Evolutionary conservation across 805 yeast species (phyloP).

Genomic region (Lipomyces spencermartinsiae): DNA sequence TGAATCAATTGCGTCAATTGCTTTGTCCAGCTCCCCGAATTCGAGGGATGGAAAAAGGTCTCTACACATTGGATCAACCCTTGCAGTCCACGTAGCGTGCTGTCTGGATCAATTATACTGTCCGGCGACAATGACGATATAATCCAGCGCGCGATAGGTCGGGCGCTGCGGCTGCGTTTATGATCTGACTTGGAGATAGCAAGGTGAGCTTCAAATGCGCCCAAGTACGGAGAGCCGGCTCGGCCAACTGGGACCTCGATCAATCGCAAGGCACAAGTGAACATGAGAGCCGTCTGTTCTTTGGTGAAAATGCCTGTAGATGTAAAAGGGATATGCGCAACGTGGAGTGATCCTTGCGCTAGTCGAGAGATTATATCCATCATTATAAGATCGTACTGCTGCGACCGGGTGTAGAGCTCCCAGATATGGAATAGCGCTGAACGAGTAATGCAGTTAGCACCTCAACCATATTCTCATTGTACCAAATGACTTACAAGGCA

Average conservation of each 20-base stretch:
- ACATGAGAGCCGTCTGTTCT: slow-evolving; percentile 64
- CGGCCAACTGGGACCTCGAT: slow-evolving; percentile 57
- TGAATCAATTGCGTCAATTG: slow-evolving; percentile 70
- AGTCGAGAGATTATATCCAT: slow-evolving; percentile 69
- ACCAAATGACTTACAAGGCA: slow-evolving; percentile 27
- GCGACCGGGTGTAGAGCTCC: slow-evolving; percentile 59
- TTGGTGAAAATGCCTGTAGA: slow-evolving; percentile 68
- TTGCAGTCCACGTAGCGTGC: slow-evolving; percentile 20
- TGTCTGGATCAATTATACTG: slow-evolving; percentile 49
- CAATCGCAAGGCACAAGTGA: slow-evolving; percentile 54
- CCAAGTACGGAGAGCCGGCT: slow-evolving; percentile 51
- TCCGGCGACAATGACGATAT: slow-evolving; percentile 59
- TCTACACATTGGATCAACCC: slow-evolving; percentile 70
- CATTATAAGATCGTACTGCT: slow-evolving; percentile 65
- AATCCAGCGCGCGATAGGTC: slow-evolving; percentile 58
- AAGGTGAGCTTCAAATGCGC: slow-evolving; percentile 20
- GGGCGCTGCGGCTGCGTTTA: slow-evolving; percentile 36
- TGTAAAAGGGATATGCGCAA: slow-evolving; percentile 49
- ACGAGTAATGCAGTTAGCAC: slow-evolving; percentile 37
- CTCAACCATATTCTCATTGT: background rate
- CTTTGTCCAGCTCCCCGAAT: slow-evolving; percentile 85
- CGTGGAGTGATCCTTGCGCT: slow-evolving; percentile 49
- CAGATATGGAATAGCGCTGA: slow-evolving; percentile 70
- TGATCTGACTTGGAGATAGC: slow-evolving; percentile 19
- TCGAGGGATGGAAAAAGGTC: slow-evolving; percentile 91